phyloP scores from a whole-genome alignment of 2,329 filamentous ascomycete species.

The Calonectria fujianensis region DNA sequence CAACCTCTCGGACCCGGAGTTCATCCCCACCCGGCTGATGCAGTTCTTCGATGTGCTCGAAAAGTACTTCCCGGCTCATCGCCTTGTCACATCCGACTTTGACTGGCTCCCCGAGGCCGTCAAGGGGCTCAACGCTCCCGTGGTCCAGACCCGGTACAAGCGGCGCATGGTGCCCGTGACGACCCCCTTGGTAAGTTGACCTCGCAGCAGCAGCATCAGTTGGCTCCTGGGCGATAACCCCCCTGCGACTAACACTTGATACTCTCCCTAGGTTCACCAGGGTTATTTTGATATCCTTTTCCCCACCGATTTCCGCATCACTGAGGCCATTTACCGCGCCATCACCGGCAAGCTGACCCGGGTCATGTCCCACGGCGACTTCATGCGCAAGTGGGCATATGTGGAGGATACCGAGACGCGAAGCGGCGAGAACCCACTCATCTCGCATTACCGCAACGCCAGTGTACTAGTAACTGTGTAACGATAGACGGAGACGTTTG shows the following conservation, averaged over 20 bases:
- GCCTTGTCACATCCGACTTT: slow-evolving; percentile 93
- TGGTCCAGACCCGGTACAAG: slow-evolving; percentile 96
- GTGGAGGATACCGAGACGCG: slow-evolving; percentile 91
- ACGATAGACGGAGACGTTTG: slow-evolving; percentile 46
- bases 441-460: slow-evolving; percentile 97
- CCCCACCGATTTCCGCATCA: slow-evolving; percentile 93
- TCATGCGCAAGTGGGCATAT: slow-evolving; percentile 92
- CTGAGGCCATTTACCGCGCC: slow-evolving; percentile 93
- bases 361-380: slow-evolving; percentile 91
- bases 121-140: slow-evolving; percentile 90
- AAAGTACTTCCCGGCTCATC: slow-evolving; percentile 91
- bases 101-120: slow-evolving; percentile 88
- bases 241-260: slow-evolving; percentile 33
- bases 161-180: slow-evolving; percentile 90
- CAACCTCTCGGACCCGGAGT: slow-evolving; percentile 90
- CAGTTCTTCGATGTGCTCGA: slow-evolving; percentile 96
- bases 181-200: slow-evolving; percentile 85
- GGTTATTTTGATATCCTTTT: slow-evolving; percentile 99
- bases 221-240: not conserved
- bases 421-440: slow-evolving; percentile 93
- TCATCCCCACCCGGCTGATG: slow-evolving; percentile 95
- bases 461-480: slow-evolving; percentile 92
- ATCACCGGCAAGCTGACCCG: slow-evolving; percentile 94
- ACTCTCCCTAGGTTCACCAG: slow-evolving; percentile 84
- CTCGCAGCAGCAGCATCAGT: not conserved